Evolutionary conservation across 2,329 filamentous ascomycete genomes (phyloP), one percentile per base, ranked within the genome.

Genomic region (Claviceps sp.): DNA sequence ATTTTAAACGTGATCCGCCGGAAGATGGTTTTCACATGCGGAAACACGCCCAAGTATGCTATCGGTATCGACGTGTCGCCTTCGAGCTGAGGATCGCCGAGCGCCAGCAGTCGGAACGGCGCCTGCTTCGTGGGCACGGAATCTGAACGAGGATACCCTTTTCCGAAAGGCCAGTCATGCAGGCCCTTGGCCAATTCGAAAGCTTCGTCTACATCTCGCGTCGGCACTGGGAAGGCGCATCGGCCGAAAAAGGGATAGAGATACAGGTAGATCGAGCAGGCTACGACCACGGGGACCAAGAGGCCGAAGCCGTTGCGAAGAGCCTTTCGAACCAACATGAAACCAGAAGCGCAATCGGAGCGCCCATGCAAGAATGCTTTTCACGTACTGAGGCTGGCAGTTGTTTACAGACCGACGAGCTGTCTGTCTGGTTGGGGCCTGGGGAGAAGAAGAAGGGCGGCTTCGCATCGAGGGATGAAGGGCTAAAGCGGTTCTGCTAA

Each of bases 41-140:
- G 77, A 49, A 83, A 77, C 1, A 71, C 65, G 46, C 74, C 71
- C 40, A 75, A 66, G 56, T 75, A 71, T 39, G 73, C 70, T 50
- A 74, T 76, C 16, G 84, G 85, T 26, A 96, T 83, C 6, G 87
- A 89, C 2, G 85, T 89, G 64, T 95, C 88, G 60, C 91, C 91
- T 70, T 97, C 91, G 51, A 97, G 79, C 66, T 97, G 91, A 5
- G 91, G 91, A 66, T 97, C 91, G 55, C 87, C 91, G 22, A 97
- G 79, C 1, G 89, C 82, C 14, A 97, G 82, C 3, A 97, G 80
- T 53, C 91, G 80, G 62, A 97, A 95, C 0, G 89, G 88, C 3
- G 89, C 87, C 60, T 59, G 60, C 49, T 61, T 62, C 17, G 57
- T 59, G 26, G 56, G 61, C 42, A 56, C 49, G n/a, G 54, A 50